Percentiles rank a stretch among this genome's conserved stretches.
phyloP scores from a whole-genome alignment of 2,329 filamentous ascomycete species.

The Paraconiothyrium brasiliense region DNA sequence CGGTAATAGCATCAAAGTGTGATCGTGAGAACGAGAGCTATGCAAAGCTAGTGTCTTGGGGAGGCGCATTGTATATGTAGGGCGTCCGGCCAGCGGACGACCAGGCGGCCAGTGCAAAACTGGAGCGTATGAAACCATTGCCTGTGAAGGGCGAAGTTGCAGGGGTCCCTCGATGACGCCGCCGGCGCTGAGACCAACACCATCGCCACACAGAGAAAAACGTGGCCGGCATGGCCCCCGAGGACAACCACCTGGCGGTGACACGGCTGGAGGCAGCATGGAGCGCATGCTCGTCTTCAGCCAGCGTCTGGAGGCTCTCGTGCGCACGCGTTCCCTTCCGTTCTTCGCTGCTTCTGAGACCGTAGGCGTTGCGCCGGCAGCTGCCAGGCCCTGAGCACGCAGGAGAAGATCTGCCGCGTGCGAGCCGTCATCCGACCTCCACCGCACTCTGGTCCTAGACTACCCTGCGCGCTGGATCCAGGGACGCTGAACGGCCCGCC shows the following conservation, averaged over 20 bases:
- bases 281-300: background rate
- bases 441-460: background rate
- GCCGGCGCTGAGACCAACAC: background rate
- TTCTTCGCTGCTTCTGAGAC: background rate
- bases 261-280: background rate
- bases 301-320: background rate
- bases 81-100: slow-evolving; percentile 2
- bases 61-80: slow-evolving; percentile 21
- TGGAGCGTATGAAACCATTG: slow-evolving; percentile 17
- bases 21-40: background rate
- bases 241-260: background rate
- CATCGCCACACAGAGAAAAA: slow-evolving; percentile 13
- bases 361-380: background rate
- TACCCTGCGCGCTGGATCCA: slow-evolving; percentile 8
- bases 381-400: background rate
- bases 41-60: slow-evolving; percentile 13
- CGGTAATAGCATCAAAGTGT: slow-evolving; percentile 18
- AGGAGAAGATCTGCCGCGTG: background rate
- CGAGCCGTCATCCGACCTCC: background rate
- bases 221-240: slow-evolving; percentile 9
- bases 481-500: slow-evolving; percentile 11
- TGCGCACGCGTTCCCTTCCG: background rate
- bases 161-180: slow-evolving; percentile 12
- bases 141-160: slow-evolving; percentile 9
- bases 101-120: slow-evolving; percentile 12